Evolutionary conservation across 257 asterid species (phyloP), one percentile per base, ranked within the genome.

Genomic region (Solanum sejunctum): DNA sequence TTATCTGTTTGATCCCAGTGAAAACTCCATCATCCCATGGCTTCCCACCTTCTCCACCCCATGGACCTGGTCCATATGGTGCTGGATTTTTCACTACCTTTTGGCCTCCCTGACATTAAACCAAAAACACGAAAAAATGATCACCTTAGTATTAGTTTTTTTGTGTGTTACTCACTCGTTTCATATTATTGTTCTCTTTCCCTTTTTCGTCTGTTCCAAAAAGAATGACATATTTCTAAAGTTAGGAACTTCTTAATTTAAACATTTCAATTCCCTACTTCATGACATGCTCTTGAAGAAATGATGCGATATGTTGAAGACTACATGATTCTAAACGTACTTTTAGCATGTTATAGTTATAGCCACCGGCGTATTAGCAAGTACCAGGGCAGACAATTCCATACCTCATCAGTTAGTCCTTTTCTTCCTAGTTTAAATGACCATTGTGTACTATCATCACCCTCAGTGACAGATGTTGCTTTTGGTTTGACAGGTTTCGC

Each of bases 11-110:
- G 32, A 95, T 89, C 86, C 98, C 98, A 2, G 91, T 90, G 87
- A 87, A 95, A 3, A 93, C 98, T 84, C 98, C 98, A 64, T 95
- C 97, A 66, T 95, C 98, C 98, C 98, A 95, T 15, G 96, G 92
- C 84, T 91, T 94, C 82, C 98, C 97, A 45, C 96, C 93, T 7
- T 92, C 95, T 13, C 98, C 98, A 23, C 98, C 98, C 98, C 97
- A 95, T 10, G 98, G 98, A n/a, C 96, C 98, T 21, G 98, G 85
- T 58, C 95, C 98, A 21, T 83, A 91, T 72, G 98, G 98, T 58
- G 94, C 91, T 3, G 98, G 96, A 82, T 89, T 87, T 85, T 91
- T 90, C 87, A 91, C 94, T 56, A 77, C 58, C 79, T 86, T 78
- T 28, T 88, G 93, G 15, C 32, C 89, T 3, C 58, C 93, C 95